phyloP scores from a whole-genome alignment of 164 flowering plant genomes.

The Vitis amurensis region DNA sequence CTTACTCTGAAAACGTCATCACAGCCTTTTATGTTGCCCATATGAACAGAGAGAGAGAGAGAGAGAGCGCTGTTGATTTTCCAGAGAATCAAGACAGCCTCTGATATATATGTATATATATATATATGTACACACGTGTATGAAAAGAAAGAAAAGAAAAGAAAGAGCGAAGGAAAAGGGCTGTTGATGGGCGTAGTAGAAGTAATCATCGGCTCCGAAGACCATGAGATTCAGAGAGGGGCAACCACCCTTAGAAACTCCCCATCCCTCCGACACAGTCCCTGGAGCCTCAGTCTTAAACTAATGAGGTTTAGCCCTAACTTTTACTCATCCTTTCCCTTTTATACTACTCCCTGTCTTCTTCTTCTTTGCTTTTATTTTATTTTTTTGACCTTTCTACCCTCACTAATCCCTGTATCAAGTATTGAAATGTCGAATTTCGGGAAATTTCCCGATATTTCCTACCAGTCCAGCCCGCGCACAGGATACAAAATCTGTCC shows the following conservation, averaged over 20 bases:
- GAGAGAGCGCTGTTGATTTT: background rate
- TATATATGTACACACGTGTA: too few species aligned
- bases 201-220: slow-evolving; percentile 28
- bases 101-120: too few species aligned
- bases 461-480: too few species aligned
- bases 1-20: slow-evolving; percentile 17
- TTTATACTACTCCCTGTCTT: too few species aligned
- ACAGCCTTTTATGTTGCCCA: slow-evolving; percentile 10
- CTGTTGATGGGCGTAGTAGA: background rate
- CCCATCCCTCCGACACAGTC: background rate
- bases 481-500: too few species aligned
- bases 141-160: slow-evolving; percentile 5
- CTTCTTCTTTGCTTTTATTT: too few species aligned
- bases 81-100: background rate
- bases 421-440: too few species aligned
- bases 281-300: slow-evolving; percentile 39
- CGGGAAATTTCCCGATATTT: too few species aligned
- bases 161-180: background rate
- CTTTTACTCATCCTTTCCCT: too few species aligned
- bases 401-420: too few species aligned
- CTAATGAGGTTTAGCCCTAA: slow-evolving; percentile 26
- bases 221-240: slow-evolving; percentile 10
- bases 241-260: slow-evolving; percentile 1
- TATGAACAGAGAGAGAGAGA: background rate
- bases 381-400: too few species aligned